A percentile compares a stretch with the other conserved stretches of the same genome.
Conservation (phyloP, 2,329 filamentous ascomycete genomes). For the Arthrobotrys megalospora region DNA sequence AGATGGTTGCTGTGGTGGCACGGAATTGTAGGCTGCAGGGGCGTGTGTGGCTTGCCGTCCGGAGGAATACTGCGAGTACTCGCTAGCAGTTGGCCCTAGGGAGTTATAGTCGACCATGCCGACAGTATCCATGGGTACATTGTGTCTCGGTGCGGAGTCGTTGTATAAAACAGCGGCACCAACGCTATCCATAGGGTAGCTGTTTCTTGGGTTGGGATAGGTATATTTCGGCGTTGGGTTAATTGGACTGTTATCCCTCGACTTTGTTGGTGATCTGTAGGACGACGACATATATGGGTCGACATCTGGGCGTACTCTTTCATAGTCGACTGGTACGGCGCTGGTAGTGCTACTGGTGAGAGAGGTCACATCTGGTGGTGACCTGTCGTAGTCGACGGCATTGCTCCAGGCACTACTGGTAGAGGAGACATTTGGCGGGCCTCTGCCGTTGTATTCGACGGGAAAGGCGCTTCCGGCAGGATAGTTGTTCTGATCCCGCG, state of each 20-base stretch:
- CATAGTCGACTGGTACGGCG: constrained; percentile 12
- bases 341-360: neutral
- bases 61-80: neutral
- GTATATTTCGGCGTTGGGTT: neutral
- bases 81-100: neutral
- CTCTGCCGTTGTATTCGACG: neutral
- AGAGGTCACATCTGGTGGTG: neutral
- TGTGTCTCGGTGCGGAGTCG: no score
- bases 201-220: neutral
- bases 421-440: neutral
- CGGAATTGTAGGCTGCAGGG: neutral
- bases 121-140: no score
- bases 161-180: no score
- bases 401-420: neutral
- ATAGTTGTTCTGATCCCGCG: neutral
- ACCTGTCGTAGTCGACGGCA: constrained; percentile 27
- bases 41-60: neutral
- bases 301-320: constrained; percentile 2
- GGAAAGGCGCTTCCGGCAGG: neutral
- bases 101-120: no score
- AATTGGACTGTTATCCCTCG: no score
- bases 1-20: neutral
- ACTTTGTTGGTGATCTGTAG: neutral
- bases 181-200: no score
- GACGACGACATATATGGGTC: neutral